Conservation (phyloP, 106 monocot genomes). For the Posidonia australis region DNA sequence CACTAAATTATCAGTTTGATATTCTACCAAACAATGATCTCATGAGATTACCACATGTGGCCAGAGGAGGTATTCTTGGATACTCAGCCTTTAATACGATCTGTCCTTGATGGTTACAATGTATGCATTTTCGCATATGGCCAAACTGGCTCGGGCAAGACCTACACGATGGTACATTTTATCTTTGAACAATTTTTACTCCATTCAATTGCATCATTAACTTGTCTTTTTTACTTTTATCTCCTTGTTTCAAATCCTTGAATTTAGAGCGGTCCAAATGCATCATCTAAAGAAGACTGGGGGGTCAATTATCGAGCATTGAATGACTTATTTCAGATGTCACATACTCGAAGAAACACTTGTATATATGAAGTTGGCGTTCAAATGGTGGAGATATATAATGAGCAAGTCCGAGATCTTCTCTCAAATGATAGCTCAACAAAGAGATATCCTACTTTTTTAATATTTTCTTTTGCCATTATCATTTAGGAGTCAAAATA, state of each 20-base stretch:
- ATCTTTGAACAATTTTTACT: background rate
- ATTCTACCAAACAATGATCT: slow-evolving; percentile 3
- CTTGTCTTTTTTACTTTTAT: background rate
- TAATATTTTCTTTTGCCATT: background rate
- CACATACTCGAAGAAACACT: slow-evolving; percentile 45
- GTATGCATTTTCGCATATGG: slow-evolving; percentile 99
- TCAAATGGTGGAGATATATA: slow-evolving; percentile 98
- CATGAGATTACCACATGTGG: background rate
- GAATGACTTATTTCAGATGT: slow-evolving; percentile 76
- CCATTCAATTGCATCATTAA: background rate
- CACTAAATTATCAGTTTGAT: background rate
- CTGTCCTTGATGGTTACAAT: slow-evolving; percentile 93
- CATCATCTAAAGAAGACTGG: slow-evolving; percentile 62
- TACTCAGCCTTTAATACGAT: slow-evolving; percentile 79
- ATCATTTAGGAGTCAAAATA: too few species aligned
- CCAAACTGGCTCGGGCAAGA: slow-evolving; percentile 98
- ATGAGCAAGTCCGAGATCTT: slow-evolving; percentile 99
- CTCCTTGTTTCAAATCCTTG: background rate
- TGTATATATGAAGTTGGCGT: slow-evolving; percentile 73
- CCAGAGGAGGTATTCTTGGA: slow-evolving; percentile 76
- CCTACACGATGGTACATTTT: slow-evolving; percentile 84
- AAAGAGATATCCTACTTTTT: slow-evolving; percentile 72
- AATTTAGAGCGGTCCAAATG: slow-evolving; percentile 62
- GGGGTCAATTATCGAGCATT: slow-evolving; percentile 92
- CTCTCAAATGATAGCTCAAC: slow-evolving; percentile 49